Evolutionary conservation across 495 filamentous ascomycete species (phyloP).

Genomic region (Aspergillus sparsus): DNA sequence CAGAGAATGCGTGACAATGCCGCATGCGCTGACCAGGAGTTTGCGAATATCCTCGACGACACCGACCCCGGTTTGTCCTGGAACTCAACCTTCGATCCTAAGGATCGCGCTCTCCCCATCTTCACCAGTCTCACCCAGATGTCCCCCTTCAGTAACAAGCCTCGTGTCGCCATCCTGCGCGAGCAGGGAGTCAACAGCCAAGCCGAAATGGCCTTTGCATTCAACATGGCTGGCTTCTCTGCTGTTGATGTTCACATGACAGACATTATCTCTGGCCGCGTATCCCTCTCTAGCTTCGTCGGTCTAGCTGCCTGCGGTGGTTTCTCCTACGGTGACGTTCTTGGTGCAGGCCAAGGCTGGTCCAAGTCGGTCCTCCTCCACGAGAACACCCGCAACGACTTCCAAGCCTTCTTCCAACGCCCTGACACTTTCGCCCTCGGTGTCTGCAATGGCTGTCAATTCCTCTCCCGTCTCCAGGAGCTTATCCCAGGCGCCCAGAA

Average conservation of each 20-base stretch:
- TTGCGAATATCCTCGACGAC: constrained; percentile 71
- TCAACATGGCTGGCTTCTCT: constrained; percentile 87
- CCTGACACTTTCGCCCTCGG: constrained; percentile 90
- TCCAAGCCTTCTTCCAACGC: constrained; percentile 83
- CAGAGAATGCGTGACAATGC: constrained; percentile 90
- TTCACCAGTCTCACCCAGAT: constrained; percentile 59
- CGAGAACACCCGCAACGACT: constrained; percentile 71
- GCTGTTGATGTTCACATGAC: constrained; percentile 97
- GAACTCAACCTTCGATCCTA: constrained; percentile 78
- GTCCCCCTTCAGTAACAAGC: constrained; percentile 69
- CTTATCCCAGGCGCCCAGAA: constrained; percentile 81
- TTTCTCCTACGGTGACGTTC: constrained; percentile 95
- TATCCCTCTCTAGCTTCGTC: constrained; percentile 76
- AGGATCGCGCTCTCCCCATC: constrained; percentile 72
- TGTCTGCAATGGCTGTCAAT: constrained; percentile 98
- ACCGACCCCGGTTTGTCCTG: constrained; percentile 81
- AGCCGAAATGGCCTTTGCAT: constrained; percentile 96
- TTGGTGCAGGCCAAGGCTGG: constrained; percentile 95
- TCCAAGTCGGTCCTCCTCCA: constrained; percentile 91
- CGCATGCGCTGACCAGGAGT: constrained; percentile 83
- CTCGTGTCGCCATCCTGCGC: constrained; percentile 88
- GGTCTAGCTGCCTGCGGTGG: constrained; percentile 94
- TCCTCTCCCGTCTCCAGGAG: constrained; percentile 79
- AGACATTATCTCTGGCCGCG: constrained; percentile 75
- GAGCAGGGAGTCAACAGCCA: constrained; percentile 96